These are phyloP conservation scores for Cryptococcus depauperatus DNA, from an alignment of 1,284 basidiomycete genomes.

Conservation along the genomic window DNA sequence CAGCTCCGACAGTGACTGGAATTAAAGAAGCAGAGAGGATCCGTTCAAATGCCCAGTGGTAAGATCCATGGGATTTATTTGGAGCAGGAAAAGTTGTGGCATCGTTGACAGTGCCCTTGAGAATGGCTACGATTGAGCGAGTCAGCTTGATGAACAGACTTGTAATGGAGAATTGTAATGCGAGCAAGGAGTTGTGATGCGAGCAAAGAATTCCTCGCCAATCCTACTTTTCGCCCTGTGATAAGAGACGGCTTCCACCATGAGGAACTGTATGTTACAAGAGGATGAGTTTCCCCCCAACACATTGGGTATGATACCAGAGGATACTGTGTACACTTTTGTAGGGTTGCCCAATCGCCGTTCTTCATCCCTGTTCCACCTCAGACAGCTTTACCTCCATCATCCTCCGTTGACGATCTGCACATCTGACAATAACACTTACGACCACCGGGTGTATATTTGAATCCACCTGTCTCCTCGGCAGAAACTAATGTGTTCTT, in stretches of 20 bases:
- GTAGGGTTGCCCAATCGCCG: background rate
- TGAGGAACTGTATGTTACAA: too few species aligned
- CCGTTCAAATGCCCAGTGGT: conserved; percentile 98
- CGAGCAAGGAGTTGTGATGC: too few species aligned
- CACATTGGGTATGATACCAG: too few species aligned
- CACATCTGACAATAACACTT: conserved; percentile 19
- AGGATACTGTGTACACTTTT: too few species aligned
- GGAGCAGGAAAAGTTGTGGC: conserved; percentile 79
- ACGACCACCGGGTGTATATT: conserved; percentile 46
- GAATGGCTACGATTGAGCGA: conserved; percentile 61
- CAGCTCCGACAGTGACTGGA: conserved; percentile 75
- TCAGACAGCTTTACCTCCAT: background rate
- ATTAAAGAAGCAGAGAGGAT: conserved; percentile 78
- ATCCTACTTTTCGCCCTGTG: too few species aligned
- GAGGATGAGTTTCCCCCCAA: too few species aligned
- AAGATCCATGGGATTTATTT: conserved; percentile 75
- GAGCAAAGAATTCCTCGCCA: too few species aligned
- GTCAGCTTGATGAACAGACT: background rate
- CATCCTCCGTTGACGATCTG: background rate
- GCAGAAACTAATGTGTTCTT: conserved; percentile 29
- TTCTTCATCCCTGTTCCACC: background rate
- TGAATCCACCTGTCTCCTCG: conserved; percentile 43
- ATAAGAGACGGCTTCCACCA: too few species aligned
- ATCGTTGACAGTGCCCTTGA: conserved; percentile 92
- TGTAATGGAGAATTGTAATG: too few species aligned